phyloP scores from a whole-genome alignment of 2,329 filamentous ascomycete genomes.

The Chaetomium olivaceum region DNA sequence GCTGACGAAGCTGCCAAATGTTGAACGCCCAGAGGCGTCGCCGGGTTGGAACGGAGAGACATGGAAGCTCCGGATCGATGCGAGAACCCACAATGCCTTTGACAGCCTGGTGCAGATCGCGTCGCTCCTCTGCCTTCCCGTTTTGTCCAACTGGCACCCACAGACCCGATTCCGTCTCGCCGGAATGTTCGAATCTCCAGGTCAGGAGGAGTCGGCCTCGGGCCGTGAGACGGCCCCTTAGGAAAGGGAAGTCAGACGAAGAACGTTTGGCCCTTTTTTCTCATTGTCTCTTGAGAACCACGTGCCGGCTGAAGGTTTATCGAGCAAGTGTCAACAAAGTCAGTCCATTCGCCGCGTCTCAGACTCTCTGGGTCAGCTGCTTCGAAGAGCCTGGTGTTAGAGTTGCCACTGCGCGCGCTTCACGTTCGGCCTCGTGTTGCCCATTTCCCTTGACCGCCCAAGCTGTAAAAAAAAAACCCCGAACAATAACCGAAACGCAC shows the following conservation, averaged over 20 bases:
- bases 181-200: neutral
- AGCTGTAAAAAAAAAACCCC: neutral
- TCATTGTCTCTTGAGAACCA: neutral
- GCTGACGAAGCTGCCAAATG: constrained; percentile 3
- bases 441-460: neutral
- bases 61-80: constrained; percentile 1
- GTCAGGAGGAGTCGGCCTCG: neutral
- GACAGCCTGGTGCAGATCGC: neutral
- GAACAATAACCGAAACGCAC: neutral
- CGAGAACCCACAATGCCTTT: neutral
- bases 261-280: neutral
- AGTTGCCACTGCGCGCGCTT: neutral
- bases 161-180: neutral
- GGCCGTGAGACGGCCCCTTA: neutral
- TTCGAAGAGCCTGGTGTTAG: neutral
- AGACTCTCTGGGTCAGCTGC: constrained; percentile 1
- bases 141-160: neutral
- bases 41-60: neutral
- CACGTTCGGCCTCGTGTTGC: neutral
- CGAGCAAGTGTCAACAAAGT: neutral
- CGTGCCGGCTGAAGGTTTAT: neutral
- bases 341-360: neutral
- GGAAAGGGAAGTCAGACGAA: neutral
- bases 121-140: neutral
- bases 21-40: neutral